Percentiles rank a stretch among this genome's conserved stretches.
phyloP scores from a whole-genome alignment of 176 grass and related monocot species.

The Triticum urartu region DNA sequence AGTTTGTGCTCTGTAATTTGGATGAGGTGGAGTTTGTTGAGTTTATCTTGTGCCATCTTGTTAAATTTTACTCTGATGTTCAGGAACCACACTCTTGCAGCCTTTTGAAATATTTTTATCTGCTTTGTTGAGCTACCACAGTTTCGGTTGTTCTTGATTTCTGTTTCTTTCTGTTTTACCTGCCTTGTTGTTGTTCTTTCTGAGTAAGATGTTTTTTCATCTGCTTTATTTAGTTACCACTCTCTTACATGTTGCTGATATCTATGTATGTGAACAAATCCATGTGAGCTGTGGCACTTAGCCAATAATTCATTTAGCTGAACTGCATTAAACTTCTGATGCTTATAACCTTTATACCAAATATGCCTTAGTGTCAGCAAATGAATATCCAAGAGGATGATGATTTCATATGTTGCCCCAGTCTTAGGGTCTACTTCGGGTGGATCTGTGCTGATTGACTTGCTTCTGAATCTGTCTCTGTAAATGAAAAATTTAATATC shows the following conservation, averaged over 20 bases:
- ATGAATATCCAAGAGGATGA: not conserved
- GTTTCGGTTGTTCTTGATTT: not conserved
- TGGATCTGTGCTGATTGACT: not conserved
- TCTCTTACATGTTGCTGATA: too few species aligned
- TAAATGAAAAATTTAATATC: not conserved
- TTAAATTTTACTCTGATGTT: conserved; percentile 35
- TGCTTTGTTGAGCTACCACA: not conserved
- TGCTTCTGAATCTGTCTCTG: not conserved
- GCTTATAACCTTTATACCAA: not conserved
- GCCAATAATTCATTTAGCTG: not conserved
- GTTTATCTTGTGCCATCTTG: conserved; percentile 56
- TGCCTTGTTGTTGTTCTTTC: not conserved
- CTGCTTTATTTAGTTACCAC: not conserved
- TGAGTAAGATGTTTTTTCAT: not conserved
- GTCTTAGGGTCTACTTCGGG: not conserved
- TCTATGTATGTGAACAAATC: too few species aligned
- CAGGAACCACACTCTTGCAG: conserved; percentile 46
- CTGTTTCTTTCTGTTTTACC: not conserved
- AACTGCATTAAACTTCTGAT: not conserved
- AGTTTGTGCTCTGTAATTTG: conserved; percentile 27
- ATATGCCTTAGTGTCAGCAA: not conserved
- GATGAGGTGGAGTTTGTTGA: conserved; percentile 36
- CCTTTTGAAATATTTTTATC: not conserved
- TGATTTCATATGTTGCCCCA: not conserved
- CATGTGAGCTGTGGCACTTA: not conserved